Conservation (phyloP, 805 yeast species). For the Starmerella potacharoeniae region DNA sequence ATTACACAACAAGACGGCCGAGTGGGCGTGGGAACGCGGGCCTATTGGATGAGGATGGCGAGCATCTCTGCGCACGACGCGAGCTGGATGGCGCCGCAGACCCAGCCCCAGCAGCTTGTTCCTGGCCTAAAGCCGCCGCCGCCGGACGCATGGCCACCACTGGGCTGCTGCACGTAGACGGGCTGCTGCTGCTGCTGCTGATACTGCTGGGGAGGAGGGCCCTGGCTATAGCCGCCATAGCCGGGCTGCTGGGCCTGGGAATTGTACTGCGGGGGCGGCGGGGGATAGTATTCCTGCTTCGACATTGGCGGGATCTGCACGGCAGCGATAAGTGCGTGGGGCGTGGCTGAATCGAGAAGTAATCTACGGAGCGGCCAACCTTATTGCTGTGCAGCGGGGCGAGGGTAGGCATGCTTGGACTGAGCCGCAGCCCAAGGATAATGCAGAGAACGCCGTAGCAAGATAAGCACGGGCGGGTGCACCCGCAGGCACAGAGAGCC, state of each 20-base stretch:
- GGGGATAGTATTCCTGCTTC: constrained; percentile 8
- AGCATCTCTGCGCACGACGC: constrained; percentile 6
- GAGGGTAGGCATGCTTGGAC: background rate
- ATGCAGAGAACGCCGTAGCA: too few species aligned
- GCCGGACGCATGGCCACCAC: background rate
- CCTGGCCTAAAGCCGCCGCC: constrained; percentile 3
- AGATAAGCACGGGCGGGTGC: too few species aligned
- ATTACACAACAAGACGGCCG: background rate
- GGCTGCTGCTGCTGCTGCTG: constrained; percentile 7
- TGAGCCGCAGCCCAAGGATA: too few species aligned
- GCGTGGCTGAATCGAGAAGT: background rate
- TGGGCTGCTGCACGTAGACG: constrained; percentile 5
- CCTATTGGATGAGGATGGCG: background rate
- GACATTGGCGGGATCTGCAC: background rate
- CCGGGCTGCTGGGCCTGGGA: constrained; percentile 2
- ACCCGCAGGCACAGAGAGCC: too few species aligned
- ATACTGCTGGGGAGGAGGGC: constrained; percentile 11
- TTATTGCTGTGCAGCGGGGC: background rate
- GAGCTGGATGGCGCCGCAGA: constrained; percentile 5
- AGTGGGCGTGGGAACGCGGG: background rate
- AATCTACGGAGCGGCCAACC: background rate
- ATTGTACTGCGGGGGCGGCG: constrained; percentile 6
- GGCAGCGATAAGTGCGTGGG: background rate
- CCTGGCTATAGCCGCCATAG: constrained; percentile 5
- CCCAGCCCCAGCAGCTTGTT: constrained; percentile 9